phyloP scores from a whole-genome alignment of 1,284 basidiomycete genomes.

The Puccinia novopanici region DNA sequence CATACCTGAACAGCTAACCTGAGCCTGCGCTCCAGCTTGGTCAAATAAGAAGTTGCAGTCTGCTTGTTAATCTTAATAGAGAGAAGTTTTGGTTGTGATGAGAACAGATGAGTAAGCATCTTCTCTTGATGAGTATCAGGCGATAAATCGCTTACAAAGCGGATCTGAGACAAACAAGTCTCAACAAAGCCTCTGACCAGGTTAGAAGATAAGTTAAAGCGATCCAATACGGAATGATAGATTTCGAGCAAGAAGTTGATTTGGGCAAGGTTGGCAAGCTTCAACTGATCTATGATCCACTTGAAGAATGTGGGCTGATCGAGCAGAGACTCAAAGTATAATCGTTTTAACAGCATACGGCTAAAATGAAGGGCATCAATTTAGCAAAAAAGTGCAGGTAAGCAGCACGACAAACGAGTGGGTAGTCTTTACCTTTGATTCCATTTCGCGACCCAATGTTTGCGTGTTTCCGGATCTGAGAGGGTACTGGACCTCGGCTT shows the following conservation, averaged over 20 bases:
- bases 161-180: conserved; percentile 46
- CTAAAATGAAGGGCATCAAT: conserved; percentile 53
- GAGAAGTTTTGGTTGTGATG: neutral
- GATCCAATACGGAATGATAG: conserved; percentile 41
- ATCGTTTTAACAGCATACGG: conserved; percentile 61
- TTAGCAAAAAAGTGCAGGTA: neutral
- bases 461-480: conserved; percentile 69
- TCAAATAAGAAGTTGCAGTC: conserved; percentile 35
- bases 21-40: conserved; percentile 45
- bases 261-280: conserved; percentile 76
- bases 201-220: conserved; percentile 48
- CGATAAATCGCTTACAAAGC: conserved; percentile 33
- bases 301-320: conserved; percentile 76
- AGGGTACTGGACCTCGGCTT: conserved; percentile 72
- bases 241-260: conserved; percentile 68
- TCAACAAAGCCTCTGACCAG: conserved; percentile 50
- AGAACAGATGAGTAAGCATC: neutral
- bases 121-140: neutral
- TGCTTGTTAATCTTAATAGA: conserved; percentile 40
- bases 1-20: conserved; percentile 48
- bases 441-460: conserved; percentile 78
- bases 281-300: conserved; percentile 81
- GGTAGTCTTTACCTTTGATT: conserved; percentile 67
- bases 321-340: conserved; percentile 78
- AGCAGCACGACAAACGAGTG: neutral